Evolutionary conservation across 257 asterid species (phyloP).

Genomic region (Fraxinus pennsylvanica): DNA sequence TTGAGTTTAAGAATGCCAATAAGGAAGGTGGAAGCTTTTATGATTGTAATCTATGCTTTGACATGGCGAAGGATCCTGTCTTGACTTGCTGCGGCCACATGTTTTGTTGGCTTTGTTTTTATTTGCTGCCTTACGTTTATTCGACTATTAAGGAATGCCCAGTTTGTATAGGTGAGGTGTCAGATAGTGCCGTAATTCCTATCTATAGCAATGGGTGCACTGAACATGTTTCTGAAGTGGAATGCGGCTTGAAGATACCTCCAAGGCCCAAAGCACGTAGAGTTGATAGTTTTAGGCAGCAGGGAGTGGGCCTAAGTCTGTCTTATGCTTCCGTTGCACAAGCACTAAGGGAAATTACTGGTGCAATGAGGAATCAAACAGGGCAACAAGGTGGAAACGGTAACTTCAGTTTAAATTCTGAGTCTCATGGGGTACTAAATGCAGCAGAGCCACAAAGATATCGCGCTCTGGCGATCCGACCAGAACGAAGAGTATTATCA

Average conservation of each 20-base stretch:
- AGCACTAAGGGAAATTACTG: constrained; percentile 53
- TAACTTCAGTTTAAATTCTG: neutral
- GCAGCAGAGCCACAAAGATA: neutral
- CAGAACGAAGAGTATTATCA: neutral
- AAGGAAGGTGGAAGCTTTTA: constrained; percentile 51
- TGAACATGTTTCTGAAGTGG: constrained; percentile 32
- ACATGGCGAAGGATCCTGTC: constrained; percentile 61
- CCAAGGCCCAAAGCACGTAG: constrained; percentile 69
- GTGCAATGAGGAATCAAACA: constrained; percentile 29
- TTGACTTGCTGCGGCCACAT: constrained; percentile 81
- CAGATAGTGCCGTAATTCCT: constrained; percentile 42
- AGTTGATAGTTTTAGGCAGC: constrained; percentile 63
- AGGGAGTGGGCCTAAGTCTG: constrained; percentile 37
- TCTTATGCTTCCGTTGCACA: constrained; percentile 51
- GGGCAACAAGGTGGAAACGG: neutral
- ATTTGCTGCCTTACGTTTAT: constrained; percentile 54
- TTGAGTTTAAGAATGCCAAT: neutral
- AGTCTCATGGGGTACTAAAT: neutral
- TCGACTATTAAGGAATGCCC: constrained; percentile 68
- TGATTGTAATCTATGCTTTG: constrained; percentile 76
- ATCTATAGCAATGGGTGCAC: constrained; percentile 49
- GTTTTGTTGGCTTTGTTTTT: constrained; percentile 77
- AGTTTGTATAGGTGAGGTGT: constrained; percentile 67
- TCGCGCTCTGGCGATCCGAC: neutral
- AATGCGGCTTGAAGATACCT: constrained; percentile 53